Evolutionary conservation across 495 filamentous ascomycete genomes (phyloP).

Genomic region (Polyplosphaeria fusca): DNA sequence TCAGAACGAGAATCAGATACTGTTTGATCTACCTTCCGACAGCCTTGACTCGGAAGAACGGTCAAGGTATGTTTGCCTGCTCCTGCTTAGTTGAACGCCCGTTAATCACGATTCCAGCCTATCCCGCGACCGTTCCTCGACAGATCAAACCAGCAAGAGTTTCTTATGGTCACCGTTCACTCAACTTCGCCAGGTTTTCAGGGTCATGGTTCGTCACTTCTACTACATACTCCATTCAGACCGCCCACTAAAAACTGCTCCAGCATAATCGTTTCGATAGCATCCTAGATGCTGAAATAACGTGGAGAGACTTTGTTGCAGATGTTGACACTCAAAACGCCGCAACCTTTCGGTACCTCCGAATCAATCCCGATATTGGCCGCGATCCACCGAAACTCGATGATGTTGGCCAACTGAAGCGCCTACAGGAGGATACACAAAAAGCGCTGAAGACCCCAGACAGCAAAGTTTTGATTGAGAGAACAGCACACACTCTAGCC

Average conservation of each 20-base stretch:
- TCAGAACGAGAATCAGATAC: background rate
- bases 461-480: background rate
- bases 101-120: too few species aligned
- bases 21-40: too few species aligned
- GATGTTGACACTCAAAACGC: background rate
- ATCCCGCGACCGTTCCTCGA: too few species aligned
- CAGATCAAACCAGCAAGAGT: too few species aligned
- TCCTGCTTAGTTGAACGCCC: too few species aligned
- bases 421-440: background rate
- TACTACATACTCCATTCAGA: too few species aligned
- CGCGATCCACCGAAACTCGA: background rate
- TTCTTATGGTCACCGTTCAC: background rate
- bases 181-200: background rate
- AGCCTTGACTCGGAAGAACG: too few species aligned
- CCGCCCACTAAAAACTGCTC: background rate
- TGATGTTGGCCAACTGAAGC: background rate
- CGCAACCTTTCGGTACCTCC: background rate
- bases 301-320: conserved; percentile 3
- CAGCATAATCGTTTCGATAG: background rate
- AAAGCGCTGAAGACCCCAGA: background rate
- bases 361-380: background rate
- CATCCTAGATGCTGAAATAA: conserved; percentile 1
- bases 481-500: background rate
- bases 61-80: too few species aligned
- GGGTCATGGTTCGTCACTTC: background rate